These are phyloP conservation scores for Aureoboletus auriporus DNA, from an alignment of 768 basidiomycete species.

Conservation along the genomic window DNA sequence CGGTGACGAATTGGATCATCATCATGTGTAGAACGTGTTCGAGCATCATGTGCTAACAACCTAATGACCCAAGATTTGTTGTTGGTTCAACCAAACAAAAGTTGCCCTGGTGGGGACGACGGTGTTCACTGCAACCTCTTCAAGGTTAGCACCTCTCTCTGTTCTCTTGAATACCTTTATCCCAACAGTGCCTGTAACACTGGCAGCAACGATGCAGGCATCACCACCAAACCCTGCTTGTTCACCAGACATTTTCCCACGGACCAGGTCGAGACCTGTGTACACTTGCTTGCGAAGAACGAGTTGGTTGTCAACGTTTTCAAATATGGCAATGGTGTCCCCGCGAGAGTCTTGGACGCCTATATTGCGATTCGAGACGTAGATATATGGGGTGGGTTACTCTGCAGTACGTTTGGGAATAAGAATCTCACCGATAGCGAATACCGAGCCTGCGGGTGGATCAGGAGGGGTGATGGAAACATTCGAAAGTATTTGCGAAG, in stretches of 20 bases:
- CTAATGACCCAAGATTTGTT: not conserved
- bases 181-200: constrained; percentile 49
- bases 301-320: constrained; percentile 37
- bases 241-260: constrained; percentile 60
- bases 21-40: no score
- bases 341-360: constrained; percentile 49
- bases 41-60: not conserved
- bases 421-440: constrained; percentile 59
- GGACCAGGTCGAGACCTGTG: constrained; percentile 59
- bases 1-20: not conserved
- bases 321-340: constrained; percentile 63
- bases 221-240: constrained; percentile 40
- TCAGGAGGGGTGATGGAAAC: constrained; percentile 46
- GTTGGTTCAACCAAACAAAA: constrained; percentile 41
- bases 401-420: constrained; percentile 43
- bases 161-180: constrained; percentile 54
- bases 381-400: constrained; percentile 56
- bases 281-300: constrained; percentile 52
- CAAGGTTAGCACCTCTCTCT: constrained; percentile 48
- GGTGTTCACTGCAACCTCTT: constrained; percentile 49
- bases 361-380: constrained; percentile 64
- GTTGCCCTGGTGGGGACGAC: constrained; percentile 48
- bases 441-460: constrained; percentile 36
- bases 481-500: constrained; percentile 47
- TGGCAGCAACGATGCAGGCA: constrained; percentile 53